phyloP scores from a whole-genome alignment of 352 stramenopile genomes.

The Phytophthora ramorum region DNA sequence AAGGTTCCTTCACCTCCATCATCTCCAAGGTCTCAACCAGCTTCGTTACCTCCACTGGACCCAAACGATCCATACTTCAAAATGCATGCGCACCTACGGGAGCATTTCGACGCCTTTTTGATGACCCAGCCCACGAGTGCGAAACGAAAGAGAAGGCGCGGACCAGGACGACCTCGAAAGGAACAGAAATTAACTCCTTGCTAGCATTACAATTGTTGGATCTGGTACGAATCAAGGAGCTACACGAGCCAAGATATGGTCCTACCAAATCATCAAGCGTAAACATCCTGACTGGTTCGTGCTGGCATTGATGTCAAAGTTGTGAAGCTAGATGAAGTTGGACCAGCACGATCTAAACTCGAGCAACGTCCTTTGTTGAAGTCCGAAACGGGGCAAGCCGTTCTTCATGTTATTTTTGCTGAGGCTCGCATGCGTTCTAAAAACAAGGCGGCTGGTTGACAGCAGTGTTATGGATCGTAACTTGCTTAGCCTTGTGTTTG shows the following conservation, averaged over 20 bases:
- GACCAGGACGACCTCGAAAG: slow-evolving; percentile 1
- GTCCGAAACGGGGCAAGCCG: slow-evolving; percentile 20
- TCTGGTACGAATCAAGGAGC: neutral
- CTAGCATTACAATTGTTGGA: neutral
- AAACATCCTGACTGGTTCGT: neutral
- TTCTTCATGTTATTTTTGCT: slow-evolving; percentile 34
- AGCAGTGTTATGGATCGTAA: slow-evolving; percentile 34
- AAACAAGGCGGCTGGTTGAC: slow-evolving; percentile 20
- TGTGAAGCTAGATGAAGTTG: neutral
- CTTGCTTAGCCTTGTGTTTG: slow-evolving; percentile 29
- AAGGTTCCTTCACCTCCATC: slow-evolving; percentile 18
- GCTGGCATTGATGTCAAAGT: neutral
- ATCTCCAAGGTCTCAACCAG: slow-evolving; percentile 13
- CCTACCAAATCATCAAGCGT: neutral
- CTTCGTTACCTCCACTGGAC: slow-evolving; percentile 16
- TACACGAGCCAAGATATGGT: neutral
- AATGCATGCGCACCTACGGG: slow-evolving; percentile 23
- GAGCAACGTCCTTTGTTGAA: slow-evolving; percentile 11
- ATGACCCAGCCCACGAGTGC: neutral
- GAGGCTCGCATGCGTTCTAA: slow-evolving; percentile 28
- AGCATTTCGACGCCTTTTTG: slow-evolving; percentile 29
- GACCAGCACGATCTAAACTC: slow-evolving; percentile 4
- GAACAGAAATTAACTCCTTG: slow-evolving; percentile 3
- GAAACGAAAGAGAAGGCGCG: neutral
- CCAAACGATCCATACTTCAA: slow-evolving; percentile 25